phyloP scores from a whole-genome alignment of 306 rosid genomes.

The Cucumis sativus region Cucumber_9930_V3 NC_026656.2:11021001-11021500 shows the following conservation, averaged over 20 bases:
- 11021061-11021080: slow-evolving; percentile 12
- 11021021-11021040: slow-evolving; percentile 48
- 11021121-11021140: no score
- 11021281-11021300: no score
- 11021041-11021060: slow-evolving; percentile 40
- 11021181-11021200: no score
- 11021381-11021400: neutral
- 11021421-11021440: neutral
- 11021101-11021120: no score
- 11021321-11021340: neutral
- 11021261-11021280: no score
- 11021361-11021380: no score
- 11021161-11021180: no score
- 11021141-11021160: no score
- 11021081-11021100: neutral
- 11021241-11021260: no score
- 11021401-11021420: neutral
- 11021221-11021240: no score
- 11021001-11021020: slow-evolving; percentile 61
- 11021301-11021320: no score
- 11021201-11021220: no score
- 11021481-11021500: neutral
- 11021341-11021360: neutral
- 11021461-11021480: neutral
- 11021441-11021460: neutral